Evolutionary conservation across 768 basidiomycete genomes (phyloP), one percentile per base, ranked within the genome.

Genomic region (Leccinum uliginosum): DNA sequence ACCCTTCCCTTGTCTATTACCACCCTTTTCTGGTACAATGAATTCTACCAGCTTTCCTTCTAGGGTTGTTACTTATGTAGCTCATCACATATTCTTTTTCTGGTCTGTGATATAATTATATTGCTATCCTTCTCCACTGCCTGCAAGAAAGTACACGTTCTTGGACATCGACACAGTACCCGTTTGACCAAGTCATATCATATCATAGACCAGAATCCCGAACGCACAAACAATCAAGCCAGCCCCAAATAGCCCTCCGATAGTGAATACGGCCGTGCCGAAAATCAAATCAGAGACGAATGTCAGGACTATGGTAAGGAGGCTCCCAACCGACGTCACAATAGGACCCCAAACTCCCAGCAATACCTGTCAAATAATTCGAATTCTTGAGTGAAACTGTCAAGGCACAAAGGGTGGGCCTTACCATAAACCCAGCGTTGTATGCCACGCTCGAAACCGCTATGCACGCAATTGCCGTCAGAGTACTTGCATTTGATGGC

Each of bases 241-340:
- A 51, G 87, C 88, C 8, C 95, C 95, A 11, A 86, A 46, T 19
- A 94, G 59, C 54, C 91, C 90, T 80, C 86, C 87, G 3, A 80
- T 24, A 0, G 87, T 91, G 56, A 93, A 67, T 1, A 80, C 76
- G 35, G 83, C 79, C 51, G 79, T 78, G 21, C 91, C 85, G 59
- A 93, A 87, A 17, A 86, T 61, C 8, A 87, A 77, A 71, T 98
- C 94, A 43, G 88, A 83, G 15, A 91, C 64, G 48, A 93, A 82
- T 14, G 93, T 90, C 50, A 97, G 79, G 35, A 96, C 91, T 62
- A 96, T 95, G 6, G 94, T 94, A n/a, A 96, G 79, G n/a, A 98
- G 80, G 71, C 83, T 93, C 46, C 93, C 93, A 30, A 97, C 93
- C 2, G 91, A 92, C 9, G 86, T 84, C 44, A 93, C 82, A 43